Base-by-base conservation (phyloP, 257 asterid species). In the Gynochthodes officinalis region DNA sequence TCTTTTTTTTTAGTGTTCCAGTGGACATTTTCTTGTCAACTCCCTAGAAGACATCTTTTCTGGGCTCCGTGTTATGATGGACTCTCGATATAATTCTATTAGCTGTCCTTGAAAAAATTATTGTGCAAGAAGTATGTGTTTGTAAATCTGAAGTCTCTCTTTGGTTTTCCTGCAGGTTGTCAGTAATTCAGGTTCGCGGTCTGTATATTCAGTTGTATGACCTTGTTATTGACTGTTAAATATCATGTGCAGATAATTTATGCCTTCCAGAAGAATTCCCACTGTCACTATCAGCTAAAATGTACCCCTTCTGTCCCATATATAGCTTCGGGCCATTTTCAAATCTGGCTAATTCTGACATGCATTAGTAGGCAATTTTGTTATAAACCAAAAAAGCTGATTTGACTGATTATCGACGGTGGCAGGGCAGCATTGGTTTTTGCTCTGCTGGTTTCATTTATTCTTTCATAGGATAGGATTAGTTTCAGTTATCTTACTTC, bases 161-260 rank as follows among this genome's bases (percentile, higher is more conserved):
- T 87, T 86, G 89, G 84, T 89, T 86, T 86, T 78, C 86, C 79
- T 89, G 96, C 95, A 91, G 97, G 96, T 75, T 84, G 80, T 85
- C 86, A 87, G 83, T 91, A 87, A 79, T 81, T 77, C 77, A 77
- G 83, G 78, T 80, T 79, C 82, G 84, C 74, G 79, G 61, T 84
- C 85, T 84, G 84, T 90, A 86, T 83, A 73, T 76, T 86, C 88
- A 14, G 74, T 70, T 78, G 73, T 81, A 70, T 84, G 84, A 54
- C 69, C 75, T 75, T 71, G 81, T 73, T 75, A 67, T 77, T 74
- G 75, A 81, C 50, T 58, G 18, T 71, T 72, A 66, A 79, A 83
- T 82, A 78, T 64, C 39, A 76, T 79, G 79, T 64, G 78, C 79
- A 71, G 86, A 71, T 79, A 79, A 72, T 72, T 25, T n/a, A 42